Conservation (phyloP, 768 basidiomycete genomes). For the Suillus cothurnatus region DNA sequence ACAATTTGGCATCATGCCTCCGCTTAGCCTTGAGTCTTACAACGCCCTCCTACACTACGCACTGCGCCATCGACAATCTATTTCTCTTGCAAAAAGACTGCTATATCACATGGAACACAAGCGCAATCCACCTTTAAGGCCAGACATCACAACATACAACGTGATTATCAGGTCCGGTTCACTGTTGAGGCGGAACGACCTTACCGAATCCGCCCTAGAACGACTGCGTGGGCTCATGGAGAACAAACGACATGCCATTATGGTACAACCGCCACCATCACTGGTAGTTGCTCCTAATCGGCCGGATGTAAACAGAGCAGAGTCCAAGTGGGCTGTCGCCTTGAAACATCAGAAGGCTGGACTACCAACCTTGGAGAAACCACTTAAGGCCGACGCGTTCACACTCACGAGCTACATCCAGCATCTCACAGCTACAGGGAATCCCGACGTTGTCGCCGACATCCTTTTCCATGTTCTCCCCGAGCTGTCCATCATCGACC, state of each 20-base stretch:
- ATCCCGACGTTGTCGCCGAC: conserved; percentile 43
- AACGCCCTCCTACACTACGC: conserved; percentile 70
- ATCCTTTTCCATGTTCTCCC: conserved; percentile 62
- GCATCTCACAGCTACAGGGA: conserved; percentile 53
- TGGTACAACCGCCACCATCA: conserved; percentile 15
- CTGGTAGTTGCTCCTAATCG: not conserved
- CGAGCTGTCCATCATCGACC: conserved; percentile 43
- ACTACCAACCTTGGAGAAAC: not conserved
- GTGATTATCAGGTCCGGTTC: conserved; percentile 59
- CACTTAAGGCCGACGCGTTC: conserved; percentile 40
- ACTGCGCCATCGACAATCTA: conserved; percentile 59
- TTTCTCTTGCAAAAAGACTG: conserved; percentile 47
- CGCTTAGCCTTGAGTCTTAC: conserved; percentile 46
- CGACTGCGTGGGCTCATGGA: conserved; percentile 31
- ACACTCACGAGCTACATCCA: conserved; percentile 56
- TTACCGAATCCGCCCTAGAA: conserved; percentile 42
- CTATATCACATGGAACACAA: conserved; percentile 55
- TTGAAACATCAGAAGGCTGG: not conserved
- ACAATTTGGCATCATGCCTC: conserved; percentile 28
- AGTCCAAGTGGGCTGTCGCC: conserved; percentile 1
- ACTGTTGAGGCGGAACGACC: conserved; percentile 46
- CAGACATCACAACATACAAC: conserved; percentile 56
- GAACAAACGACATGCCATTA: conserved; percentile 28
- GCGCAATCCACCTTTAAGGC: conserved; percentile 43
- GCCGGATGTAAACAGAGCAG: not conserved